Conservation (phyloP, 148 eudicot species). For the Bassia scoparia region DNA sequence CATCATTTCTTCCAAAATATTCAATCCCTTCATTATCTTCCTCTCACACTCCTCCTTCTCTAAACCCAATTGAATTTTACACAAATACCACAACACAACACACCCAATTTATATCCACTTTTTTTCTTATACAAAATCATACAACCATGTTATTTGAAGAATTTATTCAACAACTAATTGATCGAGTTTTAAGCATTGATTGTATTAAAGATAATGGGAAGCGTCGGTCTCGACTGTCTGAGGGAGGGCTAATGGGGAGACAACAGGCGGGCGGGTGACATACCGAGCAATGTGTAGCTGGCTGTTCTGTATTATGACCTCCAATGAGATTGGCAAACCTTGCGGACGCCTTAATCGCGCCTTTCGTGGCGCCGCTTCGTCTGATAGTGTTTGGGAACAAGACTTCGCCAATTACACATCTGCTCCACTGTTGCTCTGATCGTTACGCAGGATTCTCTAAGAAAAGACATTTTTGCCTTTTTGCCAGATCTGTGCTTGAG, state of each 20-base stretch:
- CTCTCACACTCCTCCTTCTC: too few relatives aligned
- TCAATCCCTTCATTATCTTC: too few relatives aligned
- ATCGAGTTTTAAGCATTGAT: too few relatives aligned
- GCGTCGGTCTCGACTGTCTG: slow-evolving; percentile 64
- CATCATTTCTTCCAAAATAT: too few relatives aligned
- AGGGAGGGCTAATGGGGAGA: slow-evolving; percentile 33
- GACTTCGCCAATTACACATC: slow-evolving; percentile 53
- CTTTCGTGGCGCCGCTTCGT: slow-evolving; percentile 86
- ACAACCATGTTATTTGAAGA: too few relatives aligned
- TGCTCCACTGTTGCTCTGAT: slow-evolving; percentile 53
- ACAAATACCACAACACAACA: too few relatives aligned
- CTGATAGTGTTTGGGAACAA: slow-evolving; percentile 86
- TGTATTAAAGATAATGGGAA: too few relatives aligned
- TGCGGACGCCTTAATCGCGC: slow-evolving; percentile 86
- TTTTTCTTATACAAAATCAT: too few relatives aligned
- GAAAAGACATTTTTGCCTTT: slow-evolving; percentile 70
- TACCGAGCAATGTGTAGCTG: slow-evolving; percentile 94
- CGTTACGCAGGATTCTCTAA: slow-evolving; percentile 35
- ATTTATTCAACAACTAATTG: too few relatives aligned
- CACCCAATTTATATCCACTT: too few relatives aligned
- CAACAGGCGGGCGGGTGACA: slow-evolving; percentile 57
- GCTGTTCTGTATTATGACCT: slow-evolving; percentile 68
- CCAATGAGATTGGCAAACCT: slow-evolving; percentile 85
- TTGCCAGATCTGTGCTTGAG: slow-evolving; percentile 57
- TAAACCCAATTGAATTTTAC: too few relatives aligned